phyloP scores from a whole-genome alignment of 139 green algal species.

The Trebouxia sp. region DNA sequence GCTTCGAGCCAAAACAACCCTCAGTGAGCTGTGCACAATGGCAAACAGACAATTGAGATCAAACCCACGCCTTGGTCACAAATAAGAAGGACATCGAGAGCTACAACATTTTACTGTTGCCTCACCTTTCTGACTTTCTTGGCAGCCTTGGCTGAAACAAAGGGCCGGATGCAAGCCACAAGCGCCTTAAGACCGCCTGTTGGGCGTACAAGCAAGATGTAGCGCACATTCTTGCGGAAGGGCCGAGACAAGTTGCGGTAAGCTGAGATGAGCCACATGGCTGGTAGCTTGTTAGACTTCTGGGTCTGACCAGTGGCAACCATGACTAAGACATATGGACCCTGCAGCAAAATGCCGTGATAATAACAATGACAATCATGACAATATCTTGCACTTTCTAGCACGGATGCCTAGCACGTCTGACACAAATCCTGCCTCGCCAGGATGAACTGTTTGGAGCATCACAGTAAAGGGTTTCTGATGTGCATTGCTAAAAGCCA shows the following conservation, averaged over 20 bases:
- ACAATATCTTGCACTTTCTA: neutral
- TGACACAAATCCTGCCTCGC: neutral
- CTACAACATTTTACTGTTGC: neutral
- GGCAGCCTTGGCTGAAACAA: conserved; percentile 67
- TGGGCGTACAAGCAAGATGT: conserved; percentile 74
- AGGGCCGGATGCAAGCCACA: conserved; percentile 64
- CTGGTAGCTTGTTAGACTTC: conserved; percentile 44
- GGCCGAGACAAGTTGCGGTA: conserved; percentile 64
- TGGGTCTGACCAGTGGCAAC: conserved; percentile 4
- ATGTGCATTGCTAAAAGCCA: no score
- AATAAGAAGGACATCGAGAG: no score
- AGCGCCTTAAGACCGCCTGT: conserved; percentile 57
- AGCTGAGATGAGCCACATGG: conserved; percentile 70
- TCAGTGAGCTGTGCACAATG: neutral
- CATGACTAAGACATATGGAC: conserved; percentile 55
- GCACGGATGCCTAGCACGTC: neutral
- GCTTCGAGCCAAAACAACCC: neutral
- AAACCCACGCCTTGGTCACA: no score
- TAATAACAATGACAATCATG: neutral
- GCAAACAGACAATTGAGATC: conserved; percentile 6
- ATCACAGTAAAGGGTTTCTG: neutral
- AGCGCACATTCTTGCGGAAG: conserved; percentile 82
- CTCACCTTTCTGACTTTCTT: conserved; percentile 69
- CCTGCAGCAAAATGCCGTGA: conserved; percentile 30
- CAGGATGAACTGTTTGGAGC: neutral